Evolutionary conservation across 768 basidiomycete species (phyloP), one percentile per base, ranked within the genome.

Genomic region (Leucosporidium yakuticum): DNA sequence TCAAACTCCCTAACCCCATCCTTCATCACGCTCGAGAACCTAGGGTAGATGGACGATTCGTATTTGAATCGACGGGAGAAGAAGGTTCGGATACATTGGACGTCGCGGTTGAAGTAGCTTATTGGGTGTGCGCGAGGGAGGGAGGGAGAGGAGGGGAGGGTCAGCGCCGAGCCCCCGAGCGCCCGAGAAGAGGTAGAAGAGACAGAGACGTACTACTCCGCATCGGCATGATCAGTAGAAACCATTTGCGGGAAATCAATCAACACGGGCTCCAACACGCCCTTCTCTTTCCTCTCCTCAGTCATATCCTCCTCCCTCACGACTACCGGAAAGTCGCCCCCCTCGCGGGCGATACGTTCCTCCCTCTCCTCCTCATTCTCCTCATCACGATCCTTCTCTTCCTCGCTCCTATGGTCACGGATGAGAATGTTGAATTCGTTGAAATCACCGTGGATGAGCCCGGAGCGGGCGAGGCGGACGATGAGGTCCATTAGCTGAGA

Each of bases 231-330:
- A 57, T 92, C 89, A 32, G 90, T 94, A 82, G 89, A 91, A 79
- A 98, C 91, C 95, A 98, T 97, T 81, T 99, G 96, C 12, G 96
- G 96, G 78, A 99, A 99, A 81, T 99, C 96, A 74, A 99, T 99
- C 53, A 99, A 86, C 62, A 97, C 80, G 11, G 94, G 90, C 74
- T 91, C 86, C 17, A 73, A 25, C 39, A 70, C 44, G 1, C 51
- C 71, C 68, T 23, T 69, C 68, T 11, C 63, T 49, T 12, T 67
- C 47, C 71, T 34, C 63, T 64, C 47, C 39, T 67, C 23, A 4
- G 31, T 48, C 69, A 65, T 51, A 61, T 64, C 63, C 67, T 70
- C 69, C n/a, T 73, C 72, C 0, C 60, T 60, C 48, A 70, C 64
- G 47, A 60, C 64, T 12, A 73, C 69, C 1, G 71, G 65, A 23